phyloP scores from a whole-genome alignment of 345 rosid species.

The Salix viminalis region DNA sequence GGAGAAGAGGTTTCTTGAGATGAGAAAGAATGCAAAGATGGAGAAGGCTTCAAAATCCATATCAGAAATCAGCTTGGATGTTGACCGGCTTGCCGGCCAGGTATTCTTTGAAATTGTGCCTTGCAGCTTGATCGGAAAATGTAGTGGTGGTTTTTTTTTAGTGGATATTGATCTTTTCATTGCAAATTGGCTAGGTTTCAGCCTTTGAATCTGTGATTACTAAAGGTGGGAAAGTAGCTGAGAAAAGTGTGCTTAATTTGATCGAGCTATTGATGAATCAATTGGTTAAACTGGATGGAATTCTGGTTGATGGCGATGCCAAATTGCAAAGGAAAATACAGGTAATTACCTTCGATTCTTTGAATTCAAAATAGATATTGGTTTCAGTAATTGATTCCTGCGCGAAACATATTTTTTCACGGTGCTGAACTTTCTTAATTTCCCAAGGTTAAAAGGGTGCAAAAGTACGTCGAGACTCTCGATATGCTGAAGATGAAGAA shows the following conservation, averaged over 20 bases:
- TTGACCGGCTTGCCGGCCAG: slow-evolving; percentile 83
- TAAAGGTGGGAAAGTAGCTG: slow-evolving; percentile 78
- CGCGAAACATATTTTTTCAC: background rate
- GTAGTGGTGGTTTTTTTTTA: background rate
- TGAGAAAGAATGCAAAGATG: slow-evolving; percentile 75
- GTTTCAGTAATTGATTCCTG: background rate
- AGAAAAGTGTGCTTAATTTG: slow-evolving; percentile 57
- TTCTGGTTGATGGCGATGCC: slow-evolving; percentile 80
- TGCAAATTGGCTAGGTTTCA: slow-evolving; percentile 56
- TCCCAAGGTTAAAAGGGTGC: slow-evolving; percentile 81
- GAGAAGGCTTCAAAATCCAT: slow-evolving; percentile 89
- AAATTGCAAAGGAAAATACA: slow-evolving; percentile 96
- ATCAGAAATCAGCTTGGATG: slow-evolving; percentile 83
- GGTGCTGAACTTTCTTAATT: background rate
- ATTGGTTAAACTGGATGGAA: slow-evolving; percentile 79
- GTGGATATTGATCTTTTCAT: background rate
- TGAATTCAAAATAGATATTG: background rate
- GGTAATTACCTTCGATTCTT: slow-evolving; percentile 35
- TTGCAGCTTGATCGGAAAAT: too few relatives aligned
- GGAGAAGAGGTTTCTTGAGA: slow-evolving; percentile 74
- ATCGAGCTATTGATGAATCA: slow-evolving; percentile 91
- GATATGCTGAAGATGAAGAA: slow-evolving; percentile 83
- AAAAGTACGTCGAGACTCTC: slow-evolving; percentile 79
- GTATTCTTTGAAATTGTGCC: slow-evolving; percentile 24
- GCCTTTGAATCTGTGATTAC: slow-evolving; percentile 60